phyloP scores from a whole-genome alignment of 345 rosid species.

The Odontarrhena argentea region DNA sequence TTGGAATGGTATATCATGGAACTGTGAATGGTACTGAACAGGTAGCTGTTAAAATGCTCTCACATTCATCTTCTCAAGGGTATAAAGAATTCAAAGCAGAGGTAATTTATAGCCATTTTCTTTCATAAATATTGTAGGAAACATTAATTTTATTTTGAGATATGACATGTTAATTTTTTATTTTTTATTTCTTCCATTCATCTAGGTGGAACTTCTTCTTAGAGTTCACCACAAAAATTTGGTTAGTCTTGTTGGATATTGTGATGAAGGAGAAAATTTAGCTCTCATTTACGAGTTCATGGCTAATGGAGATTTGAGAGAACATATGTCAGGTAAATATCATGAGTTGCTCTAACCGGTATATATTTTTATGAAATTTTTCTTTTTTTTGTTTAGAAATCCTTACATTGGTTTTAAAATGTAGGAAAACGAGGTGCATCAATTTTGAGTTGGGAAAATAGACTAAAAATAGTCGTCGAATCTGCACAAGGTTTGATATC shows the following conservation, averaged over 20 bases:
- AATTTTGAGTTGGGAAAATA: slow-evolving; percentile 48
- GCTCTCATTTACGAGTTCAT: slow-evolving; percentile 3
- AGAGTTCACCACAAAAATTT: slow-evolving; percentile 53
- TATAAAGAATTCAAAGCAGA: slow-evolving; percentile 53
- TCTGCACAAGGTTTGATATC: slow-evolving; percentile 51
- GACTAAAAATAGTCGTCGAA: slow-evolving; percentile 50
- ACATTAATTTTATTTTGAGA: neutral
- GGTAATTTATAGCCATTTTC: slow-evolving; percentile 27
- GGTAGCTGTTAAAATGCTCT: slow-evolving; percentile 55
- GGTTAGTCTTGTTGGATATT: slow-evolving; percentile 47
- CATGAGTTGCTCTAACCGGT: neutral
- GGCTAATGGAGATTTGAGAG: slow-evolving; percentile 43
- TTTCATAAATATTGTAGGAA: neutral
- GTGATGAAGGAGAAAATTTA: slow-evolving; percentile 41
- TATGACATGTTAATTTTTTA: neutral
- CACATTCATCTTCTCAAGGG: slow-evolving; percentile 52
- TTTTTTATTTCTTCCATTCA: neutral
- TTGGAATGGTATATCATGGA: slow-evolving; percentile 54
- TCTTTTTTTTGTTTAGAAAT: too few relatives aligned
- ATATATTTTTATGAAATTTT: too few relatives aligned
- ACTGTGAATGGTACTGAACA: slow-evolving; percentile 35
- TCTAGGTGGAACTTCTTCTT: slow-evolving; percentile 48
- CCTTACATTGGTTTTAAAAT: slow-evolving; percentile 3
- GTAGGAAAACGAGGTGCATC: slow-evolving; percentile 34
- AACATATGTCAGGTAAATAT: slow-evolving; percentile 39